Conservation (phyloP, 257 asterid species). For the Fraxinus excelsior region DNA sequence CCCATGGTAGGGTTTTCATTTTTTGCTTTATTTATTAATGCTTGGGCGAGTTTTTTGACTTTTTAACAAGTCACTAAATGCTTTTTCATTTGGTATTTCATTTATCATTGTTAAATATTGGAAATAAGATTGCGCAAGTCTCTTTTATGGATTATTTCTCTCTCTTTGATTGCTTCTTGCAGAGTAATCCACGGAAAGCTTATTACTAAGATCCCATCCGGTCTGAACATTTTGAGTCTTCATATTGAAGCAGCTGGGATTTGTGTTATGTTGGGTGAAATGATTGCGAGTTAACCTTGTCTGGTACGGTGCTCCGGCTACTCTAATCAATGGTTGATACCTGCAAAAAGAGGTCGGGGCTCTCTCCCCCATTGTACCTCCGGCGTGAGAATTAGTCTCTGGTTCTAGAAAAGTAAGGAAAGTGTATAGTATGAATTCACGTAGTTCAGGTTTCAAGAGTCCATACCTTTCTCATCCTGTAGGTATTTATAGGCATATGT, state of each 20-base stretch:
- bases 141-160: neutral
- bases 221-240: neutral
- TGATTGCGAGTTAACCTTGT: no score
- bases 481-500: no score
- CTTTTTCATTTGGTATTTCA: neutral
- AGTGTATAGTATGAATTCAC: no score
- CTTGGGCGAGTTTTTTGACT: neutral
- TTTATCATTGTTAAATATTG: no score
- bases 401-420: no score
- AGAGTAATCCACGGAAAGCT: conserved; percentile 81
- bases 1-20: conserved; percentile 60
- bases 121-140: neutral
- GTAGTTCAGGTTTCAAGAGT: no score
- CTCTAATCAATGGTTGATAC: no score
- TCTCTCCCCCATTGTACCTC: no score
- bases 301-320: no score
- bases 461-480: no score
- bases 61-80: neutral
- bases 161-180: conserved; percentile 24
- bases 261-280: neutral
- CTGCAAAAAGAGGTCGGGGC: no score
- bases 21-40: neutral
- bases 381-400: no score
- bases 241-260: neutral
- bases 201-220: conserved; percentile 45